Conservation (phyloP, 2,329 filamentous ascomycete genomes). For the Tolypocladium pustulatum region DNA sequence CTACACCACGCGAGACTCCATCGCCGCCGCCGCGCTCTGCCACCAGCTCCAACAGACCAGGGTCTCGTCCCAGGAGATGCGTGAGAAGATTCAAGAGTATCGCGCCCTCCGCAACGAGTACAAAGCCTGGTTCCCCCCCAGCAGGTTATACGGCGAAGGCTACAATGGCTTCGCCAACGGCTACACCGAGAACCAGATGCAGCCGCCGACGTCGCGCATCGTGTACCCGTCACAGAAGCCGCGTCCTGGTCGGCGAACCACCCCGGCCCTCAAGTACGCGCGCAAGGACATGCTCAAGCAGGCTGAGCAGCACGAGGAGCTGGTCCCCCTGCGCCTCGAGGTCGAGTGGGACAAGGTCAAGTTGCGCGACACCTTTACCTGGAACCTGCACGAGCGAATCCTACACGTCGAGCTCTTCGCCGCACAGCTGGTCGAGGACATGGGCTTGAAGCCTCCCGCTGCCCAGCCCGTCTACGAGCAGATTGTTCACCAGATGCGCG, state of each 20-base stretch:
- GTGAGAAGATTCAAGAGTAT: slow-evolving; percentile 61
- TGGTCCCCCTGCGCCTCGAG: slow-evolving; percentile 84
- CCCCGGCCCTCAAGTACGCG: slow-evolving; percentile 60
- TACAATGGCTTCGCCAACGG: slow-evolving; percentile 88
- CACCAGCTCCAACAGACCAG: slow-evolving; percentile 42
- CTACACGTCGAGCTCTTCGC: slow-evolving; percentile 74
- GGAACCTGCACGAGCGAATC: slow-evolving; percentile 90
- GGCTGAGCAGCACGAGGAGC: slow-evolving; percentile 81
- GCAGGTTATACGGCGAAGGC: slow-evolving; percentile 57
- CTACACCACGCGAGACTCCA: slow-evolving; percentile 41
- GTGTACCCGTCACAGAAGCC: slow-evolving; percentile 72
- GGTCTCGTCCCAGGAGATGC: slow-evolving; percentile 50
- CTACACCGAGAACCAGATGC: slow-evolving; percentile 58
- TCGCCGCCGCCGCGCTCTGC: slow-evolving; percentile 41
- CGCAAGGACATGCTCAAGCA: slow-evolving; percentile 76
- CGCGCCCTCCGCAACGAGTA: slow-evolving; percentile 45
- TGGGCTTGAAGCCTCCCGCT: slow-evolving; percentile 66
- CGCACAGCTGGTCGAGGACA: slow-evolving; percentile 81
- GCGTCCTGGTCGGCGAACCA: slow-evolving; percentile 66
- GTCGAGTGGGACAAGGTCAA: slow-evolving; percentile 95
- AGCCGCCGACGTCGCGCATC: slow-evolving; percentile 51
- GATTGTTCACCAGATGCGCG: slow-evolving; percentile 60
- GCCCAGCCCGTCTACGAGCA: slow-evolving; percentile 52
- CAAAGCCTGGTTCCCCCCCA: slow-evolving; percentile 44
- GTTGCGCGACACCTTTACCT: slow-evolving; percentile 93